Conservation (phyloP, 2,329 filamentous ascomycete genomes). For the Lomentospora prolificans region DNA sequence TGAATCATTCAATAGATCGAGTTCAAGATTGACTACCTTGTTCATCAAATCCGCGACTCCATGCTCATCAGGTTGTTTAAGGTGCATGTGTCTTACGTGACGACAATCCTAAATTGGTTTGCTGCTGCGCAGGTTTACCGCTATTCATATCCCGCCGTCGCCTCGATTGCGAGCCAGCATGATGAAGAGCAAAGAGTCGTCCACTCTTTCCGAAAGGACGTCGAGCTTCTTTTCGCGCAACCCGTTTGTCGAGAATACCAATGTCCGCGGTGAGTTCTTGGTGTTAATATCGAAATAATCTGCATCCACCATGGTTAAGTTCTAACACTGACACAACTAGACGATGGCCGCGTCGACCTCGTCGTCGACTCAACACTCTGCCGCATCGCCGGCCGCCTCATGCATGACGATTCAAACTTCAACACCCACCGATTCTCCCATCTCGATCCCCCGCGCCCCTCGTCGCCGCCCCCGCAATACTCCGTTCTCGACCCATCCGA, state of each 20-base stretch:
- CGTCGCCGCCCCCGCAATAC: background rate
- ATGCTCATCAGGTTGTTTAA: too few relatives aligned
- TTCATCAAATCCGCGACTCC: too few relatives aligned
- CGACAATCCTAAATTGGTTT: too few relatives aligned
- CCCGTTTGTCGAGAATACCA: background rate
- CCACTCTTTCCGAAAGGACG: background rate
- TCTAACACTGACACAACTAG: background rate
- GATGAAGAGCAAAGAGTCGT: background rate
- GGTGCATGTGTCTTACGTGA: too few relatives aligned
- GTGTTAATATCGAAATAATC: background rate
- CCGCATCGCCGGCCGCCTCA: background rate
- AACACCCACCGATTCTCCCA: conserved; percentile 5
- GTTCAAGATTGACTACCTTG: too few relatives aligned
- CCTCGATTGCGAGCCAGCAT: background rate
- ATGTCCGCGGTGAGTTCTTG: background rate
- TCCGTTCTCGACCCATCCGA: background rate
- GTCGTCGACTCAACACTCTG: background rate
- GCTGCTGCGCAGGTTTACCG: background rate
- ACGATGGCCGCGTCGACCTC: background rate
- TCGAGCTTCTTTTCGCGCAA: background rate
- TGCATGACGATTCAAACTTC: background rate
- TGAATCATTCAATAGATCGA: too few relatives aligned
- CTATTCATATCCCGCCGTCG: background rate
- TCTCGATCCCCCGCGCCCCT: conserved; percentile 3
- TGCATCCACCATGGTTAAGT: background rate